A percentile compares a stretch with the other conserved stretches of the same genome.
Conservation (phyloP, 768 basidiomycete genomes). For the Clitopilus hobsonii region DNA sequence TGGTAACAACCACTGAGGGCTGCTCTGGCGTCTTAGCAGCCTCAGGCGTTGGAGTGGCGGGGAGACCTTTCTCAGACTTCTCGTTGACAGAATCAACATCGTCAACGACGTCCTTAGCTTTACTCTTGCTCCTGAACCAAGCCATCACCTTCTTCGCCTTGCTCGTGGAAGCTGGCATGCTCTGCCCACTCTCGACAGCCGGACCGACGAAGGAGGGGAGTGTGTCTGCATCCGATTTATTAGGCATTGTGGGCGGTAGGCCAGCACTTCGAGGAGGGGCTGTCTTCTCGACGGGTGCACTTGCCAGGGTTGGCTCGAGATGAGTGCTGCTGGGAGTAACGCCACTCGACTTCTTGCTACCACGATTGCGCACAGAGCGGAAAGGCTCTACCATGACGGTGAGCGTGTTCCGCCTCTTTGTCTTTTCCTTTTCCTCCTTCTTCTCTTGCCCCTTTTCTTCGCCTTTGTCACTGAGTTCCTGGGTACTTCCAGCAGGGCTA, state of each 20-base stretch:
- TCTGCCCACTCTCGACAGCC: conserved; percentile 18
- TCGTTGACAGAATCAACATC: conserved; percentile 18
- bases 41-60: conserved; percentile 20
- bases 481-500: not conserved
- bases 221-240: conserved; percentile 9
- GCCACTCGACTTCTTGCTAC: conserved; percentile 14
- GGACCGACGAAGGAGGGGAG: conserved; percentile 12
- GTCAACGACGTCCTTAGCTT: conserved; percentile 36
- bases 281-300: not conserved
- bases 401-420: conserved; percentile 74
- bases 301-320: not conserved
- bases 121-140: conserved; percentile 87
- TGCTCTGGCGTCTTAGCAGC: conserved; percentile 30
- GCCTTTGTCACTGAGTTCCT: not conserved
- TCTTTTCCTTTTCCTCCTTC: conserved; percentile 42
- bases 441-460: conserved; percentile 12
- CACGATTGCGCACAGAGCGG: conserved; percentile 44
- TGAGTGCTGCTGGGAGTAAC: not conserved
- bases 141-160: conserved; percentile 97
- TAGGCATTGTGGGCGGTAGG: not conserved
- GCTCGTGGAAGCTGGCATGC: conserved; percentile 69
- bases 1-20: conserved; percentile 31
- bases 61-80: conserved; percentile 12
- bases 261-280: not conserved
- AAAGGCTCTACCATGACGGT: conserved; percentile 85